phyloP scores from a whole-genome alignment of 192 early-diverging fungal species.

The Chytriomyces confervae region DNA sequence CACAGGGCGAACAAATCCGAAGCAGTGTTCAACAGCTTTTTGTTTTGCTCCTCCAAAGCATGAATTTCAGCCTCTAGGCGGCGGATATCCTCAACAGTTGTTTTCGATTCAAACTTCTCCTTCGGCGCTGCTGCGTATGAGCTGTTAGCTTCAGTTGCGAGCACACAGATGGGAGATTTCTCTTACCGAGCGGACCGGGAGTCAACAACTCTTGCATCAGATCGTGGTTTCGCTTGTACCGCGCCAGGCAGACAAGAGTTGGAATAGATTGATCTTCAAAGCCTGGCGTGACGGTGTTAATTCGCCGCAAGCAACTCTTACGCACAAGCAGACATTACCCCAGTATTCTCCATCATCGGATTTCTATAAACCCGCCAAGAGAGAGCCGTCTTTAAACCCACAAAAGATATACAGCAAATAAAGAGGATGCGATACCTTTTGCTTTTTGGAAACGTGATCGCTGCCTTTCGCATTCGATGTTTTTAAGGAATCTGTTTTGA shows the following conservation, averaged over 20 bases:
- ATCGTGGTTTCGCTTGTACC: slow-evolving; percentile 56
- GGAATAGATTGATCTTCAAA: slow-evolving; percentile 29
- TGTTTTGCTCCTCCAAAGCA: slow-evolving; percentile 16
- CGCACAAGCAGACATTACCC: background rate
- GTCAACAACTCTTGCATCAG: slow-evolving; percentile 54
- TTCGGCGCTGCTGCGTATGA: background rate
- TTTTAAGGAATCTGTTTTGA: background rate
- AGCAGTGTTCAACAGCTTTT: slow-evolving; percentile 15
- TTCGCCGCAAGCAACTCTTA: background rate
- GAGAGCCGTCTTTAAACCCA: background rate
- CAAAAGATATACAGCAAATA: background rate
- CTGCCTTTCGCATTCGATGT: background rate
- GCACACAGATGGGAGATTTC: background rate
- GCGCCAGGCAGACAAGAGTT: slow-evolving; percentile 41
- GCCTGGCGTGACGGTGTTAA: background rate
- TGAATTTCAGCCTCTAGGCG: slow-evolving; percentile 24
- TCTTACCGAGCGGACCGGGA: slow-evolving; percentile 22
- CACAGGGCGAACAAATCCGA: no score
- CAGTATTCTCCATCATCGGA: background rate
- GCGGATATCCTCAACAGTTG: slow-evolving; percentile 9
- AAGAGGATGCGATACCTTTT: background rate
- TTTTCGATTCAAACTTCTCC: slow-evolving; percentile 7
- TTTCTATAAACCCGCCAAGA: background rate
- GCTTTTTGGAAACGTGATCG: background rate
- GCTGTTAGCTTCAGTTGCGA: background rate